These are phyloP conservation scores for Basidiobolus heterosporus DNA, from an alignment of 371 early-diverging fungal genomes.

Conservation along the genomic window DNA sequence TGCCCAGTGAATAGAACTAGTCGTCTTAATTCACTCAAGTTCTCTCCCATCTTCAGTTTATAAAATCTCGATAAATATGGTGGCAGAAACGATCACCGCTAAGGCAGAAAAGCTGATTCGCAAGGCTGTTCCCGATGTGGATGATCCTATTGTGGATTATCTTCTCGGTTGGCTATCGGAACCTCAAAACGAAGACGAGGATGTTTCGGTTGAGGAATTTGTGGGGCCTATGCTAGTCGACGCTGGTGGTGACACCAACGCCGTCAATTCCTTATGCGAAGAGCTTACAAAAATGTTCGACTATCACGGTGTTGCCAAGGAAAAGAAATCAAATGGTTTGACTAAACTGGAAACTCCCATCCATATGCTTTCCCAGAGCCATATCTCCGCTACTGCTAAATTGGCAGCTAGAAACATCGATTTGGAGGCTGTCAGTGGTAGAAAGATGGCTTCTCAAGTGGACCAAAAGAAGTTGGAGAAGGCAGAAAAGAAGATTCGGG, in stretches of 20 bases:
- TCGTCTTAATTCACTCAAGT: no score
- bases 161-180: slow-evolving; percentile 72
- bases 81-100: slow-evolving; percentile 9
- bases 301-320: slow-evolving; percentile 10
- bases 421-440: slow-evolving; percentile 44
- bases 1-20: no score
- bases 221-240: slow-evolving; percentile 72
- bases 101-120: slow-evolving; percentile 29
- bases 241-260: slow-evolving; percentile 41
- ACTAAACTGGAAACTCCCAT: slow-evolving; percentile 36
- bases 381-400: slow-evolving; percentile 33
- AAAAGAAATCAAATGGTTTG: slow-evolving; percentile 1
- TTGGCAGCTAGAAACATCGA: slow-evolving; percentile 28
- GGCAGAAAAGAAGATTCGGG: slow-evolving; percentile 81
- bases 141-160: slow-evolving; percentile 63
- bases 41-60: not conserved
- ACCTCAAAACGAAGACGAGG: slow-evolving; percentile 44
- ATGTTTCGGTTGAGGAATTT: slow-evolving; percentile 64
- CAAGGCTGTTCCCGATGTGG: slow-evolving; percentile 48
- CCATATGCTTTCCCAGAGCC: slow-evolving; percentile 31
- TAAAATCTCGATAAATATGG: not conserved
- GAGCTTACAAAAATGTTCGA: slow-evolving; percentile 7
- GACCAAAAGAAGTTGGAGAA: slow-evolving; percentile 78
- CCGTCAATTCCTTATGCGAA: slow-evolving; percentile 41
- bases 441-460: slow-evolving; percentile 66